These are phyloP conservation scores for Seiridium unicorne DNA, from an alignment of 2,329 filamentous ascomycete species.

Conservation along the genomic window DNA sequence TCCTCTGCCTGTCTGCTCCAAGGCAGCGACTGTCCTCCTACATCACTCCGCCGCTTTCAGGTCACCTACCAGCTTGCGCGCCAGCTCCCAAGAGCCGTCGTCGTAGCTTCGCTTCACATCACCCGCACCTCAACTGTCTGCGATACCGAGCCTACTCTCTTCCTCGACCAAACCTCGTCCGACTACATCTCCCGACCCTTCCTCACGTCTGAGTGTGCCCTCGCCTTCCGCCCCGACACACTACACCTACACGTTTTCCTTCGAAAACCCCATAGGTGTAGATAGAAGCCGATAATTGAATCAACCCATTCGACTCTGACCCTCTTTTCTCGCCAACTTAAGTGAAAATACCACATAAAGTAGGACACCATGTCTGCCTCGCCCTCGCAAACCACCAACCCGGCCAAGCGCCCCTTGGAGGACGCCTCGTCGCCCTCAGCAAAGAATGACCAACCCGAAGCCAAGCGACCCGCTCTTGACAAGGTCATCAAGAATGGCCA, in stretches of 20 bases:
- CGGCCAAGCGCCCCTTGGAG: conserved; percentile 89
- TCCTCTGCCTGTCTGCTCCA: conserved; percentile 9
- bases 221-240: conserved; percentile 47
- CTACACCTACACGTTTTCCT: conserved; percentile 92
- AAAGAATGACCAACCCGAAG: conserved; percentile 89
- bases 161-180: conserved; percentile 25
- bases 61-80: conserved; percentile 10
- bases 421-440: conserved; percentile 94
- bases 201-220: conserved; percentile 12
- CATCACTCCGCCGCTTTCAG: conserved; percentile 4
- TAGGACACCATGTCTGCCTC: conserved; percentile 70
- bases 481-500: conserved; percentile 72
- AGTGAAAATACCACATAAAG: conserved; percentile 17
- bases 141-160: not conserved
- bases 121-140: conserved; percentile 6
- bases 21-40: not conserved
- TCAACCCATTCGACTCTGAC: conserved; percentile 36
- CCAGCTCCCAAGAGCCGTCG: conserved; percentile 2
- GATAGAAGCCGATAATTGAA: conserved; percentile 60
- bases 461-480: conserved; percentile 93
- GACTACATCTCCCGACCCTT: conserved; percentile 22
- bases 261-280: conserved; percentile 84
- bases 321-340: conserved; percentile 22
- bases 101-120: conserved; percentile 6
- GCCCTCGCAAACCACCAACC: conserved; percentile 64